These are phyloP conservation scores for Ashbya aceris DNA, from an alignment of 1,139 yeast genomes.

Conservation along the genomic window DNA sequence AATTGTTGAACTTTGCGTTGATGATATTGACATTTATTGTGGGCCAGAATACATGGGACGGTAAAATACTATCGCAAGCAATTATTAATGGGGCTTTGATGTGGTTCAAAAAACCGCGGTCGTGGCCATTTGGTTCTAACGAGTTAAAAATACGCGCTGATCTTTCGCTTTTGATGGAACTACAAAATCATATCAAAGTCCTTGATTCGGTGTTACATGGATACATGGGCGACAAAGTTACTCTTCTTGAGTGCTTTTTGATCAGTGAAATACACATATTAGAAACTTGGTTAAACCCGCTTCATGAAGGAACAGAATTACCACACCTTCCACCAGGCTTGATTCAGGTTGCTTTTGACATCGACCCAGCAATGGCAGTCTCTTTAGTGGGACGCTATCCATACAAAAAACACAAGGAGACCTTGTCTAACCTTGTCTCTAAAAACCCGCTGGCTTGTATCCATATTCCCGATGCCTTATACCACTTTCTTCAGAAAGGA, in stretches of 20 bases:
- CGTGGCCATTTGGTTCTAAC: conserved; percentile 83
- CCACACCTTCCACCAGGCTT: conserved; percentile 23
- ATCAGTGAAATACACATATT: conserved; percentile 68
- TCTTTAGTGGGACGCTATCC: conserved; percentile 55
- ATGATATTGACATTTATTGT: conserved; percentile 53
- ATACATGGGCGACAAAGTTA: conserved; percentile 16
- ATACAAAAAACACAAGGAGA: conserved; percentile 34
- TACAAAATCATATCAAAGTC: conserved; percentile 32
- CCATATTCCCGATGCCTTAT: conserved; percentile 55
- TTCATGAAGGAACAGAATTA: conserved; percentile 36
- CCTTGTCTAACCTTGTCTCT: conserved; percentile 40
- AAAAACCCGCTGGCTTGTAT: conserved; percentile 56
- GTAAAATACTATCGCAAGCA: conserved; percentile 38
- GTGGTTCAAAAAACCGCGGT: conserved; percentile 63
- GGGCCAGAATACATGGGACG: conserved; percentile 37
- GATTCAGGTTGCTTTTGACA: conserved; percentile 46
- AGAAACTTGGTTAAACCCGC: conserved; percentile 72
- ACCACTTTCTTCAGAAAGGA: conserved; percentile 40
- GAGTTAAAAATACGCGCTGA: conserved; percentile 64
- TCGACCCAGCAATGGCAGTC: conserved; percentile 69
- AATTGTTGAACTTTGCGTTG: conserved; percentile 58
- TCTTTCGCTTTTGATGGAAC: conserved; percentile 45
- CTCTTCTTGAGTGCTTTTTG: conserved; percentile 41
- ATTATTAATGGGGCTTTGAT: conserved; percentile 60
- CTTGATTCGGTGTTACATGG: conserved; percentile 11